phyloP scores from a whole-genome alignment of 495 filamentous ascomycete genomes.

The Neurospora sp. region DNA sequence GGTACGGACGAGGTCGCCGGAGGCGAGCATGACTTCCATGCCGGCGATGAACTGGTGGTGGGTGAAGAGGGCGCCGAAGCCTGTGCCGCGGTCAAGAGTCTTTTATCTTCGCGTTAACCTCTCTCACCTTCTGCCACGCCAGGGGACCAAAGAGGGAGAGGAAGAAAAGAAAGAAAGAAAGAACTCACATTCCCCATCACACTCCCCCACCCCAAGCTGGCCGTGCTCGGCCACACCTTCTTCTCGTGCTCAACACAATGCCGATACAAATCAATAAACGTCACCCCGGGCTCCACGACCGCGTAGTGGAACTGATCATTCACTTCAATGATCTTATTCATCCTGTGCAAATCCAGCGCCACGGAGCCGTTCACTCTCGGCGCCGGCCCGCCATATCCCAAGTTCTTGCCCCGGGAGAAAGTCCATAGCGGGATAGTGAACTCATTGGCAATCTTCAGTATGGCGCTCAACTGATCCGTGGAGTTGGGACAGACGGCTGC shows the following conservation, averaged over 20 bases:
- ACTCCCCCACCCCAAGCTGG: slow-evolving; percentile 47
- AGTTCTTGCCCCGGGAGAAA: slow-evolving; percentile 42
- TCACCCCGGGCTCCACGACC: slow-evolving; percentile 47
- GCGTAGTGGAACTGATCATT: slow-evolving; percentile 43
- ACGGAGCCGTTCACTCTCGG: slow-evolving; percentile 42
- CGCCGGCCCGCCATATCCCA: slow-evolving; percentile 47
- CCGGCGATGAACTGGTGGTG: slow-evolving; percentile 39
- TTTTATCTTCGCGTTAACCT: neutral
- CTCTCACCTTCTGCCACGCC: too few relatives aligned
- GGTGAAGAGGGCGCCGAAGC: slow-evolving; percentile 36
- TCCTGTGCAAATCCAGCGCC: slow-evolving; percentile 43
- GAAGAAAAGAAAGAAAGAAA: neutral
- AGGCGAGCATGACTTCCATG: slow-evolving; percentile 40
- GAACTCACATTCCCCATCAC: slow-evolving; percentile 41
- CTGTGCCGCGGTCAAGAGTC: slow-evolving; percentile 32
- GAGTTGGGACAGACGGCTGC: slow-evolving; percentile 31
- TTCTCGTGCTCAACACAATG: slow-evolving; percentile 38
- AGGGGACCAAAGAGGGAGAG: too few relatives aligned
- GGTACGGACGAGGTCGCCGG: slow-evolving; percentile 37
- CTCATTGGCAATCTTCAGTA: slow-evolving; percentile 33
- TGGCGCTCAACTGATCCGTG: slow-evolving; percentile 30
- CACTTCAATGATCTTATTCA: slow-evolving; percentile 47
- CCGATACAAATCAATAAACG: slow-evolving; percentile 42
- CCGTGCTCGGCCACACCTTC: slow-evolving; percentile 44
- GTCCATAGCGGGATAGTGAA: slow-evolving; percentile 41